These are phyloP conservation scores for Oryza coarctata DNA, from an alignment of 176 grass and related monocot species.

Conservation along the genomic window DNA sequence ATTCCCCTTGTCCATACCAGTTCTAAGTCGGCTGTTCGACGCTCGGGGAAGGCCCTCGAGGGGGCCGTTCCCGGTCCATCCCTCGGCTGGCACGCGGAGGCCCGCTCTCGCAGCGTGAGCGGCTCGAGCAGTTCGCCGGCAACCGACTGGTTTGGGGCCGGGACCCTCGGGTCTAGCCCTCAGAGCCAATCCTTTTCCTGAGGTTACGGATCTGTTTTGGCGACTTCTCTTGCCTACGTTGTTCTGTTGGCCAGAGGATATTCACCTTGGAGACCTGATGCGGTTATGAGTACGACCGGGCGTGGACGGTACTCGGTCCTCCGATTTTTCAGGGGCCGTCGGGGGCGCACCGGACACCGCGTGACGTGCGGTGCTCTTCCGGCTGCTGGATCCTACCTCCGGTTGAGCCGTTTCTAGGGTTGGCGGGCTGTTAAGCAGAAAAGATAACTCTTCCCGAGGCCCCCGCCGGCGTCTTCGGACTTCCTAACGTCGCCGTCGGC, in stretches of 20 bases:
- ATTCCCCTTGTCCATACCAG: constrained; percentile 63
- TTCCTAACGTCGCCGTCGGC: constrained; percentile 38
- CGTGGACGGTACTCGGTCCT: constrained; percentile 59
- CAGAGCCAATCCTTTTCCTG: constrained; percentile 76
- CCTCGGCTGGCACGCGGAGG: too few relatives aligned
- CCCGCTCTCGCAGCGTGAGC: too few relatives aligned
- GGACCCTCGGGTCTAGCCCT: too few relatives aligned
- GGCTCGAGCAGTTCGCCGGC: too few relatives aligned
- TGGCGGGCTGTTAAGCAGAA: too few relatives aligned
- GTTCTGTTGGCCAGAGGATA: constrained; percentile 67
- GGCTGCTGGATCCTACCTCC: too few relatives aligned
- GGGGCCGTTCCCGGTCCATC: too few relatives aligned
- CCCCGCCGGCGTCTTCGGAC: too few relatives aligned
- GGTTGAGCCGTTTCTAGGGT: too few relatives aligned
- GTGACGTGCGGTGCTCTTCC: too few relatives aligned
- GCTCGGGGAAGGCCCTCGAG: background rate
- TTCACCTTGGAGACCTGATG: constrained; percentile 65
- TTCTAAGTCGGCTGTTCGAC: background rate
- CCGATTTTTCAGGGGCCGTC: constrained; percentile 49
- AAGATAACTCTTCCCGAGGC: too few relatives aligned
- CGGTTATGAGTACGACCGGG: constrained; percentile 57
- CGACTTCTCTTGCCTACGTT: constrained; percentile 86
- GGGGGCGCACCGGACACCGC: constrained; percentile 41
- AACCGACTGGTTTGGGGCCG: too few relatives aligned
- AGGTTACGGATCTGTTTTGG: constrained; percentile 78